Evolutionary conservation across 1,284 basidiomycete genomes (phyloP).

Genomic region (Apiotrichum gracile): DNA sequence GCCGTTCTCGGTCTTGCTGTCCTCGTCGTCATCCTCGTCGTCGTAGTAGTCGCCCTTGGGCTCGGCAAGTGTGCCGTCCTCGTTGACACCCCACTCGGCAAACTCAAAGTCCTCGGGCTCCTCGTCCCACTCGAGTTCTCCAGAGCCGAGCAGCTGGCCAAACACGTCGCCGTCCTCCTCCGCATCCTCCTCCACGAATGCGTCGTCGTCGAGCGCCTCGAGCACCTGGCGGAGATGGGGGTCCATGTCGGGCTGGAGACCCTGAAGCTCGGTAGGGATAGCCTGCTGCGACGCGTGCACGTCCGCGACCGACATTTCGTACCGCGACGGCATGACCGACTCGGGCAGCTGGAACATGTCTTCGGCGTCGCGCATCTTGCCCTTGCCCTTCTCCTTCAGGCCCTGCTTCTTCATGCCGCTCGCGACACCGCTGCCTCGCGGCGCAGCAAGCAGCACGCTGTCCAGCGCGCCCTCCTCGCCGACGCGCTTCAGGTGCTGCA

Average conservation of each 20-base stretch:
- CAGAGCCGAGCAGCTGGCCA: conserved; percentile 46
- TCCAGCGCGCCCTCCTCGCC: conserved; percentile 60
- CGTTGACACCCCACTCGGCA: conserved; percentile 55
- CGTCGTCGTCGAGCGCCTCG: conserved; percentile 94
- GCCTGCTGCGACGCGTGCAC: conserved; percentile 60
- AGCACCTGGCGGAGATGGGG: conserved; percentile 87
- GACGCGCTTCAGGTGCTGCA: conserved; percentile 84
- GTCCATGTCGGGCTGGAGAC: conserved; percentile 95
- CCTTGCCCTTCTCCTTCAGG: conserved; percentile 31
- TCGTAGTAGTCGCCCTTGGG: not conserved
- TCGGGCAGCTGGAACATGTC: conserved; percentile 54
- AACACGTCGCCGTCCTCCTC: conserved; percentile 51
- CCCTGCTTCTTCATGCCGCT: conserved; percentile 34
- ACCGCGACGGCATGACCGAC: conserved; percentile 65
- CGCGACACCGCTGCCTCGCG: conserved; percentile 47
- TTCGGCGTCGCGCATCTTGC: conserved; percentile 21
- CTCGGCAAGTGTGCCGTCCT: conserved; percentile 8
- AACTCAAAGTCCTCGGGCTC: conserved; percentile 59
- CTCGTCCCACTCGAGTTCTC: conserved; percentile 54
- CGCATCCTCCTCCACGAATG: conserved; percentile 69
- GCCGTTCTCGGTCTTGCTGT: conserved; percentile 37
- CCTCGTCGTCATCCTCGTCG: conserved; percentile 36
- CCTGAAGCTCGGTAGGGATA: conserved; percentile 73
- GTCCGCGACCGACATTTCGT: conserved; percentile 63
- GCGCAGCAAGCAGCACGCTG: conserved; percentile 62